Evolutionary conservation across 306 rosid species (phyloP).

Genomic region (Lathyrus aphaca): DNA sequence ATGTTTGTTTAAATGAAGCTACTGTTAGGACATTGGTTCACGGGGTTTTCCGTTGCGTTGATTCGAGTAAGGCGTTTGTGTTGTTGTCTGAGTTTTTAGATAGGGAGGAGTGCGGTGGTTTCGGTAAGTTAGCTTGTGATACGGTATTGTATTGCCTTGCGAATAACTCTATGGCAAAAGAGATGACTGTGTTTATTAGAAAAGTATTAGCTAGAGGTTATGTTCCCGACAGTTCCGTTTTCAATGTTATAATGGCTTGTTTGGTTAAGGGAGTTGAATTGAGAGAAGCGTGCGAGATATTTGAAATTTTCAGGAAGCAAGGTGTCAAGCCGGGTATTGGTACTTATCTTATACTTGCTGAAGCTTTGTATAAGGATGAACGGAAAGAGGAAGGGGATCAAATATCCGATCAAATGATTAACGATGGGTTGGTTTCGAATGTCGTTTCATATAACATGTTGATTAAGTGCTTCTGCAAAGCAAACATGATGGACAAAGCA

Average conservation of each 20-base stretch:
- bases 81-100: slow-evolving; percentile 56
- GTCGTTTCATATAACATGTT: slow-evolving; percentile 72
- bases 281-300: slow-evolving; percentile 53
- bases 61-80: slow-evolving; percentile 63
- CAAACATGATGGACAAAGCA: slow-evolving; percentile 66
- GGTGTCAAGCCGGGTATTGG: slow-evolving; percentile 64
- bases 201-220: slow-evolving; percentile 55
- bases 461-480: slow-evolving; percentile 68
- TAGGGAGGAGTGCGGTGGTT: slow-evolving; percentile 39
- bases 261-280: slow-evolving; percentile 60
- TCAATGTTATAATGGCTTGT: slow-evolving; percentile 66
- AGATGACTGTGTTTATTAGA: slow-evolving; percentile 54
- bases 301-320: slow-evolving; percentile 49
- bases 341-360: slow-evolving; percentile 63
- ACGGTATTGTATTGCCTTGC: slow-evolving; percentile 67
- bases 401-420: slow-evolving; percentile 51
- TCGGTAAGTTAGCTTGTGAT: slow-evolving; percentile 62
- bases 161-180: slow-evolving; percentile 59
- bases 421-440: slow-evolving; percentile 60
- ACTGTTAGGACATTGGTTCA: slow-evolving; percentile 78
- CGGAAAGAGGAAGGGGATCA: slow-evolving; percentile 54
- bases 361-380: slow-evolving; percentile 60
- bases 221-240: slow-evolving; percentile 57
- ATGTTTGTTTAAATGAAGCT: slow-evolving; percentile 68
- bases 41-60: slow-evolving; percentile 69